phyloP scores from a whole-genome alignment of 2,329 filamentous ascomycete species.

The Colletotrichum viniferum region DNA sequence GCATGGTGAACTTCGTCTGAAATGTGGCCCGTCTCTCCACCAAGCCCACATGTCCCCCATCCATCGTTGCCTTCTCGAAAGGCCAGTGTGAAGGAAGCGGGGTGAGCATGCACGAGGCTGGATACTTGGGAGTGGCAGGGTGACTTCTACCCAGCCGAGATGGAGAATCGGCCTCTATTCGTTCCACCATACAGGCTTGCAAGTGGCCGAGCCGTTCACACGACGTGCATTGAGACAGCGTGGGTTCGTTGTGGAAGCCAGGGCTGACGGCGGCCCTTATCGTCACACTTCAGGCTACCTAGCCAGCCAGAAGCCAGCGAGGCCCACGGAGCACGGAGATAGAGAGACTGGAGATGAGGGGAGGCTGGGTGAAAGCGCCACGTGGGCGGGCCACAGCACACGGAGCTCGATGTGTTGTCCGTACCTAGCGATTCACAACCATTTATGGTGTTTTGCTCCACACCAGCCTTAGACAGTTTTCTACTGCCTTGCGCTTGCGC shows the following conservation, averaged over 20 bases:
- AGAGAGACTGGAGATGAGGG: neutral
- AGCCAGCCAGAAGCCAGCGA: neutral
- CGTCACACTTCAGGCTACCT: neutral
- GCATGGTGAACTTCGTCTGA: neutral
- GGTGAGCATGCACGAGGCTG: conserved; percentile 4
- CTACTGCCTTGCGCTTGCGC: neutral
- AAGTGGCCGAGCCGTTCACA: neutral
- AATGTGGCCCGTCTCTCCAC: neutral
- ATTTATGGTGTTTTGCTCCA: neutral
- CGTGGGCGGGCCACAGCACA: neutral
- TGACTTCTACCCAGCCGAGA: neutral
- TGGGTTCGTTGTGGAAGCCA: neutral
- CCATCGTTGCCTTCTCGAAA: neutral
- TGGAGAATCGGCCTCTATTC: neutral
- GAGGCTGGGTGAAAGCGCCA: conserved; percentile 8
- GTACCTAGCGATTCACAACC: neutral
- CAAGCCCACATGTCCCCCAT: neutral
- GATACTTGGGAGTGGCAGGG: neutral
- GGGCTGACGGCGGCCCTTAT: neutral
- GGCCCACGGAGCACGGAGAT: neutral
- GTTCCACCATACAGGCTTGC: conserved; percentile 10
- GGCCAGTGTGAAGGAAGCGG: neutral
- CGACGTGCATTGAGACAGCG: neutral
- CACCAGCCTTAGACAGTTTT: neutral
- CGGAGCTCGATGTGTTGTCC: neutral